Conservation (phyloP, 805 yeast species). For the Cyberlindnera mycetangii region DNA sequence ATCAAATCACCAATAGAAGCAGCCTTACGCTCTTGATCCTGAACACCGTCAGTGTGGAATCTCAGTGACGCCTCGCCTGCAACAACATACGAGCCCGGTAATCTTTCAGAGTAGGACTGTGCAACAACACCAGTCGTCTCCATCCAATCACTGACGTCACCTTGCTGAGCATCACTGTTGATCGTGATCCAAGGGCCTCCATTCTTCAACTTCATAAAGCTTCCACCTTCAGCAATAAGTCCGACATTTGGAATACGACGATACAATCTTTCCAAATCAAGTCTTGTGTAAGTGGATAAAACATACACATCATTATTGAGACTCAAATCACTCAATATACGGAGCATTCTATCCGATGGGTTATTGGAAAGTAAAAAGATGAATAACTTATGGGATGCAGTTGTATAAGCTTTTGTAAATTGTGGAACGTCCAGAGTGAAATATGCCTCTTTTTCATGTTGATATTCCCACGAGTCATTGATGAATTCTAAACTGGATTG, state of each 20-base stretch:
- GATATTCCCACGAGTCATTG: conserved; percentile 48
- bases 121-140: conserved; percentile 53
- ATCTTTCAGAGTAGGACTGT: conserved; percentile 63
- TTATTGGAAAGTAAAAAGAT: conserved; percentile 46
- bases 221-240: conserved; percentile 88
- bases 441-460: conserved; percentile 37
- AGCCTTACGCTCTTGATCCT: conserved; percentile 58
- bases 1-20: conserved; percentile 80
- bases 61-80: conserved; percentile 73
- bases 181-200: conserved; percentile 29
- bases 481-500: conserved; percentile 51
- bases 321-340: conserved; percentile 57
- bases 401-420: conserved; percentile 28
- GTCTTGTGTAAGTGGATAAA: conserved; percentile 59
- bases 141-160: conserved; percentile 48
- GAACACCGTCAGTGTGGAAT: conserved; percentile 70
- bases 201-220: conserved; percentile 58
- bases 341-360: conserved; percentile 59
- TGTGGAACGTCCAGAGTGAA: conserved; percentile 31
- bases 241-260: conserved; percentile 70
- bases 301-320: conserved; percentile 63
- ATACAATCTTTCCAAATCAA: conserved; percentile 65
- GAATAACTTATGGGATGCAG: conserved; percentile 40
- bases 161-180: conserved; percentile 4
- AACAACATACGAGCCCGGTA: conserved; percentile 74